Percentiles rank a stretch among this genome's conserved stretches.
phyloP scores from a whole-genome alignment of 805 yeast species.

The Zygoascus flipseniorum region DNA sequence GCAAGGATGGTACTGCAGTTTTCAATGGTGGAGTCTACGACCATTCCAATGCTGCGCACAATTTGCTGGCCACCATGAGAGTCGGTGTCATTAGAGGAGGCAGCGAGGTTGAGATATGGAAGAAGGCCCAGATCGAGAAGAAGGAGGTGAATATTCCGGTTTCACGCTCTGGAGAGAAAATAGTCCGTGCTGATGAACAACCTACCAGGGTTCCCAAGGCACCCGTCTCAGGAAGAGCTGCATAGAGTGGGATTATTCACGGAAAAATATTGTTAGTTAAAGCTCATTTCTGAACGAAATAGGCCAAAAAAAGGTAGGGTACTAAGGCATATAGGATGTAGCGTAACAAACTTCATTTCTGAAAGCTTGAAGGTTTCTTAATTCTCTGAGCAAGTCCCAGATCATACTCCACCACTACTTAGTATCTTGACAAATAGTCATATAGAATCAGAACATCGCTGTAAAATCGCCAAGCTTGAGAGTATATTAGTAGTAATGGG shows the following conservation, averaged over 20 bases:
- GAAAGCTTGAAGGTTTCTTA: too few species aligned
- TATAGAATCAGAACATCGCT: too few species aligned
- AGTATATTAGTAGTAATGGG: not conserved
- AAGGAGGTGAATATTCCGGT: conserved; percentile 50
- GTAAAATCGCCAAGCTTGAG: too few species aligned
- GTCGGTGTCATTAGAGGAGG: conserved; percentile 79
- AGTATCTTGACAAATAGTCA: too few species aligned
- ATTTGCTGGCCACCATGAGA: conserved; percentile 86
- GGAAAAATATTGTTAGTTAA: not conserved
- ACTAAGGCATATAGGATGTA: not conserved
- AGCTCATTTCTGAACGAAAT: not conserved
- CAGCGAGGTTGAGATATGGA: conserved; percentile 76
- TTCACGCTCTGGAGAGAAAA: conserved; percentile 46
- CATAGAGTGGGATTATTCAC: conserved; percentile 23
- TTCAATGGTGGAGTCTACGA: conserved; percentile 92
- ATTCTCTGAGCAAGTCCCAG: too few species aligned
- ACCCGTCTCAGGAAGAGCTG: conserved; percentile 53
- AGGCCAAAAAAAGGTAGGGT: not conserved
- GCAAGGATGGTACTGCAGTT: conserved; percentile 90
- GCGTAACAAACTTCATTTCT: not conserved
- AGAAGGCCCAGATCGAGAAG: conserved; percentile 57
- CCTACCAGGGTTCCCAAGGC: conserved; percentile 39
- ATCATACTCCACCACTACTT: too few species aligned
- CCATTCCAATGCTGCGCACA: conserved; percentile 90
- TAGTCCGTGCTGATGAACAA: conserved; percentile 55